Evolutionary conservation across 2,329 filamentous ascomycete species (phyloP).

Genomic region (Fusarium sulawesiense): DNA sequence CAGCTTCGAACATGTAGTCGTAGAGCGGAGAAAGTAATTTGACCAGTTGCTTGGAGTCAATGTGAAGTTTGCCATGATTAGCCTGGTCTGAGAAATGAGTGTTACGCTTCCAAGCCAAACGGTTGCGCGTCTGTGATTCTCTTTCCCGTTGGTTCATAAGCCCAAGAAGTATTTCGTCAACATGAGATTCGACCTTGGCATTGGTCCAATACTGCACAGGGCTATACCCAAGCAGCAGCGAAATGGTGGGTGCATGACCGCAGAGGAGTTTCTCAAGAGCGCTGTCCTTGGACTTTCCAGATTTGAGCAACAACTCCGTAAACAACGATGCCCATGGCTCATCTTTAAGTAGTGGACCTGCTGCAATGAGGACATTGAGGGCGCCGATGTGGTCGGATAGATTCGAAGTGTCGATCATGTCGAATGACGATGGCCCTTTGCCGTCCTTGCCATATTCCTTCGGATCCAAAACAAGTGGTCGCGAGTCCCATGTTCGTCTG

Average conservation of each 20-base stretch:
- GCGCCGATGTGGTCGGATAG: conserved; percentile 55
- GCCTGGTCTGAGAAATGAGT: conserved; percentile 46
- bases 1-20: conserved; percentile 57
- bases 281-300: conserved; percentile 37
- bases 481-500: conserved; percentile 54
- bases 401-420: conserved; percentile 67
- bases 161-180: conserved; percentile 54
- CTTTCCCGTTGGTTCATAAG: conserved; percentile 19
- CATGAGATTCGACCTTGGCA: conserved; percentile 53
- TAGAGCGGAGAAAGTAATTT: conserved; percentile 57
- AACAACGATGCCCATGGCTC: conserved; percentile 60
- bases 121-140: conserved; percentile 45
- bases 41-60: conserved; percentile 55
- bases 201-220: conserved; percentile 65
- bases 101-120: conserved; percentile 53
- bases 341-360: conserved; percentile 59
- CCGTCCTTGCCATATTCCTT: conserved; percentile 53
- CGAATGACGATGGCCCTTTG: conserved; percentile 58
- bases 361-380: conserved; percentile 55
- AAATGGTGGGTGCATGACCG: conserved; percentile 59
- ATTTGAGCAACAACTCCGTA: conserved; percentile 59
- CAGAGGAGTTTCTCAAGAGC: conserved; percentile 58
- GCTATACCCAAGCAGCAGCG: conserved; percentile 62
- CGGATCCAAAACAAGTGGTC: conserved; percentile 56
- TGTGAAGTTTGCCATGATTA: conserved; percentile 42